These are phyloP conservation scores for Lactarius vividus DNA, from an alignment of 768 basidiomycete species.

Conservation along the genomic window DNA sequence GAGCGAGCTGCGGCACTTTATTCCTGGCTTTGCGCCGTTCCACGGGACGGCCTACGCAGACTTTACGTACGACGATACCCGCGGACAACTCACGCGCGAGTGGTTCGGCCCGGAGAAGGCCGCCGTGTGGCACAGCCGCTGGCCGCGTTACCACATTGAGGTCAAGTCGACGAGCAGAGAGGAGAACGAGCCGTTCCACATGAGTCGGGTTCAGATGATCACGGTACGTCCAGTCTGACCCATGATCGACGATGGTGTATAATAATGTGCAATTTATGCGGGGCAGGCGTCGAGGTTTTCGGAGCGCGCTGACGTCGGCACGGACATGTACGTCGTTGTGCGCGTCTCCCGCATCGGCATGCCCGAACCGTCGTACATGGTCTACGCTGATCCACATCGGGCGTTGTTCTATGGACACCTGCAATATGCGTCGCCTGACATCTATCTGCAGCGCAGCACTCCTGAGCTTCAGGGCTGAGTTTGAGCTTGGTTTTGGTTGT, in stretches of 20 bases:
- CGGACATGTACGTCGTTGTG: conserved; percentile 17
- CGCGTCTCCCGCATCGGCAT: conserved; percentile 15
- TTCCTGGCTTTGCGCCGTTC: conserved; percentile 28
- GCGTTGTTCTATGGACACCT: conserved; percentile 8
- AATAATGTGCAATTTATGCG: not conserved
- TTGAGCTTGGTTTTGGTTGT: not conserved
- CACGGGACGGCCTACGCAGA: conserved; percentile 27
- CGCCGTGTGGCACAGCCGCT: conserved; percentile 25
- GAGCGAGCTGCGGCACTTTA: conserved; percentile 28
- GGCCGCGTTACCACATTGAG: conserved; percentile 34
- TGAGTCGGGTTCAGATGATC: conserved; percentile 29
- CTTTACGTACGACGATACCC: conserved; percentile 30
- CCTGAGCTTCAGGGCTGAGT: not conserved
- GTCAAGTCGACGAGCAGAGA: conserved; percentile 32
- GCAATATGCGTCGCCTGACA: not conserved
- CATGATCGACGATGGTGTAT: not conserved
- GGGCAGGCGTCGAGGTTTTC: conserved; percentile 9
- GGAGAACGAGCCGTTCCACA: conserved; percentile 29
- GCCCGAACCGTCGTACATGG: not conserved
- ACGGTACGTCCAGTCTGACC: conserved; percentile 22
- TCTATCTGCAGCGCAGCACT: conserved; percentile 15
- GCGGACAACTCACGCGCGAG: conserved; percentile 29
- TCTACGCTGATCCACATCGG: conserved; percentile 18
- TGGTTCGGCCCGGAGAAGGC: conserved; percentile 25
- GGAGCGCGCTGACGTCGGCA: not conserved